Evolutionary conservation across 257 asterid genomes (phyloP).

Genomic region (Ilex aquifolium): DNA sequence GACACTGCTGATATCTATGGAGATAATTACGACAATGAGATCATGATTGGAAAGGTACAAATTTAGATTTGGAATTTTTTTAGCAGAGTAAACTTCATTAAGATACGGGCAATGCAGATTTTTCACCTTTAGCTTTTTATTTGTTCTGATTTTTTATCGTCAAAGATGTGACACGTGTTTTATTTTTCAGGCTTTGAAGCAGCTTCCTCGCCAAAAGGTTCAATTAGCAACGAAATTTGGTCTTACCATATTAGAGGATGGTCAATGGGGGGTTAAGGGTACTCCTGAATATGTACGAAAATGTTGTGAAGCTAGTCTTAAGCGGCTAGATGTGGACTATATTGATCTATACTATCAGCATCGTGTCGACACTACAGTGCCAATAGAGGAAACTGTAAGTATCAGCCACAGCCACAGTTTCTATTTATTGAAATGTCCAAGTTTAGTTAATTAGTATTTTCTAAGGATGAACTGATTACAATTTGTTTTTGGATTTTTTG

Average conservation of each 20-base stretch:
- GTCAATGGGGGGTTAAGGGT: constrained; percentile 9
- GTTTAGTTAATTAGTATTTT: no score
- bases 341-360: constrained; percentile 56
- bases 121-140: background rate
- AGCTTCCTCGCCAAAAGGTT: constrained; percentile 28
- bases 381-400: constrained; percentile 59
- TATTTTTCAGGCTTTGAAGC: constrained; percentile 27
- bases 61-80: no score
- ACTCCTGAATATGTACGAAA: constrained; percentile 36
- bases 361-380: constrained; percentile 36
- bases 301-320: constrained; percentile 48
- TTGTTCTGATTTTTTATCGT: background rate
- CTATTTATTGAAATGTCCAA: no score
- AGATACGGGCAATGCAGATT: background rate
- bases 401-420: background rate
- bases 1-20: constrained; percentile 49
- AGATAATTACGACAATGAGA: constrained; percentile 28
- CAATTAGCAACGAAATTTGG: constrained; percentile 38
- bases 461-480: no score
- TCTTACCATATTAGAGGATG: background rate
- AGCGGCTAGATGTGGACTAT: constrained; percentile 43
- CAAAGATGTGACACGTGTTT: background rate
- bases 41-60: constrained; percentile 47
- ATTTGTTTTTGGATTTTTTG: no score
- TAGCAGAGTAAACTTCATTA: background rate